Base-by-base conservation (phyloP, 805 yeast species). In the Millerozyma acaciae region DNA sequence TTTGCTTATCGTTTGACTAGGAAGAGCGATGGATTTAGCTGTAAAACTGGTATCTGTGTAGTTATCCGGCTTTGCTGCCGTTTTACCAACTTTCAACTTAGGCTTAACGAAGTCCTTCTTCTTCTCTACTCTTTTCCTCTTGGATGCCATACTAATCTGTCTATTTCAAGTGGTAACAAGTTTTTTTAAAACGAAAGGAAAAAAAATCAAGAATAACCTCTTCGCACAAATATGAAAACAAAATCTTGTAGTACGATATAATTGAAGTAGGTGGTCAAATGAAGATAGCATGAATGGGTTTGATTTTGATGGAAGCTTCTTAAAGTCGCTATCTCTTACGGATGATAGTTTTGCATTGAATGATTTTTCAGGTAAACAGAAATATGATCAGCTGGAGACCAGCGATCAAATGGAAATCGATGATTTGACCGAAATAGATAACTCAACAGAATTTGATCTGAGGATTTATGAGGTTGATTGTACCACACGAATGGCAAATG, bases 31-130 rank as follows among this genome's bases (percentile, higher is more conserved):
- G 25, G 75, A 54, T 48, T 78, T 84, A 8, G 95, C 79, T 27
- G 73, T 75, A 60, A 90, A 90, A 1, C 94, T 81, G 0, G 95
- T 86, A 45, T 84, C 90, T 4, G 98, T 93, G 37, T 72, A 76
- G 52, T 87, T 86, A 13, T 78, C 75, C 5, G 88, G 78, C 42
- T 76, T 76, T 5, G 78, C 76, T 13, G 76, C 75, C 2, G 82
- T 66, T 57, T 93, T 93, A 36, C 98, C 98, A 21, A 93, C 97
- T 50, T 74, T 82, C 33, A 93, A 73, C 65, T 86, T 90, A 38
- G 78, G 69, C 56, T 87, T 87, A 33, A 62, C 70, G 53, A 84
- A 84, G 50, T 84, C 95, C 59, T 80, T 82, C 51, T 68, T 70
- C 63, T 82, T 84, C 40, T 80, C 80, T 26, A 68, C 61, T 60